phyloP scores from a whole-genome alignment of 164 flowering plant species.

The Pachysandra terminalis region DNA sequence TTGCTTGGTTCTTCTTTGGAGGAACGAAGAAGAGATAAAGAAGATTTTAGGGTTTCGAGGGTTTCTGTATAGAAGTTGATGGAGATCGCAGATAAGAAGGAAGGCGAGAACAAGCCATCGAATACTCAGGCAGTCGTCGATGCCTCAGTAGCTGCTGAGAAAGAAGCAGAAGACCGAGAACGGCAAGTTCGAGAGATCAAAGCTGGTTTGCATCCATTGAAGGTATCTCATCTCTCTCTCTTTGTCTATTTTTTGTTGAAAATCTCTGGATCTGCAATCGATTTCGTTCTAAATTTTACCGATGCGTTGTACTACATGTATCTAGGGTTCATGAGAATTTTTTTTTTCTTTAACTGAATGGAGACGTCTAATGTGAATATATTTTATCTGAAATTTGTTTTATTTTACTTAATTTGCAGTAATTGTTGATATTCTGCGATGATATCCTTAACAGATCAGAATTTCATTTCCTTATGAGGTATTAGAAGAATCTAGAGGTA shows the following conservation, averaged over 20 bases:
- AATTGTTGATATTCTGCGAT: too few relatives aligned
- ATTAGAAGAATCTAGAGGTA: too few relatives aligned
- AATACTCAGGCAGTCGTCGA: conserved; percentile 9
- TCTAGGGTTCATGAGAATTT: not conserved
- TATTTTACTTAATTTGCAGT: too few relatives aligned
- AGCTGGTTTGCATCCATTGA: conserved; percentile 87
- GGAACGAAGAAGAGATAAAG: not conserved
- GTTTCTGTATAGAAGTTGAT: conserved; percentile 11
- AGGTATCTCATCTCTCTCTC: conserved; percentile 29
- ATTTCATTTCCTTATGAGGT: too few relatives aligned
- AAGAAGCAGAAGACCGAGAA: conserved; percentile 53
- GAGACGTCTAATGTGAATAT: not conserved
- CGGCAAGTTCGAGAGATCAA: conserved; percentile 70
- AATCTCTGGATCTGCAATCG: not conserved
- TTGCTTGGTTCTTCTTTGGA: not conserved
- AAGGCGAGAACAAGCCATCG: conserved; percentile 15
- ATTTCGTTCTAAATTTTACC: not conserved
- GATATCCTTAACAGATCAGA: too few relatives aligned
- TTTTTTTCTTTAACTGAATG: not conserved
- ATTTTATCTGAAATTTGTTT: too few relatives aligned
- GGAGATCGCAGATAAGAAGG: conserved; percentile 43
- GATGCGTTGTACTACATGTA: too few relatives aligned
- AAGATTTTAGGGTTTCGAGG: not conserved
- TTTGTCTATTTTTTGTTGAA: not conserved
- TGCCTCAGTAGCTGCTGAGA: conserved; percentile 13